Base-by-base conservation (phyloP, 345 rosid species). In the Brassica carinata region DNA sequence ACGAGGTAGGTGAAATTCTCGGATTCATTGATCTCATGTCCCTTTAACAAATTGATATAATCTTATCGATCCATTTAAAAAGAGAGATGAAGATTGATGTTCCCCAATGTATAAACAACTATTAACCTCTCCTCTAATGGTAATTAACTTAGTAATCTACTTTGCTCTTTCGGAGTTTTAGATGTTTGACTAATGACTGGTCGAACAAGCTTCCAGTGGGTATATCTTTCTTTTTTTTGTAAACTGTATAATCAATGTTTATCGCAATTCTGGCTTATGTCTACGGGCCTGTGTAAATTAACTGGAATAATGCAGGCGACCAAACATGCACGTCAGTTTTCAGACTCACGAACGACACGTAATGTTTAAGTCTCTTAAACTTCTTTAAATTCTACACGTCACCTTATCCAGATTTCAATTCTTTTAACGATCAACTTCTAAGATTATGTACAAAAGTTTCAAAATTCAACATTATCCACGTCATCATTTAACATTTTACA, bases 1-100 rank as follows among this genome's bases (percentile, higher is more conserved):
- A 76, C 72, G 27, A 77, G 71, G 73, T 81, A 81, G 77, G 81
- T 81, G 76, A 81, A 71, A 81, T 77, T 58, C 76, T 76, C 70
- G 1, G 51, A 71, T 81, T 33, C 14, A 53, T 75, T 75, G 83
- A 80, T 80, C 83, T 64, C 40, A 7, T 55, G 69, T 81, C 84
- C 1, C 64, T 72, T 13, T 81, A 77, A 51, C 36, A 27, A 27
- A 48, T 67, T 67, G 83, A 81, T 81, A 66, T 67, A 81, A 67
- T 81, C 81, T 81, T 81, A 81, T 77, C 84, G 15, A 72, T 66
- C 58, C 64, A 77, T 72, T 57, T 81, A 30, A 40, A 71, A 64
- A 2, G 8, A 18, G 10, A 43, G 14, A 59, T 66, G 59, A 64
- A 80, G 61, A 69, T 71, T 36, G 15, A 65, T 81, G 84, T 76